Base-by-base conservation (phyloP, 208 protist genomes). In the Leishmania mexicana region DNA sequence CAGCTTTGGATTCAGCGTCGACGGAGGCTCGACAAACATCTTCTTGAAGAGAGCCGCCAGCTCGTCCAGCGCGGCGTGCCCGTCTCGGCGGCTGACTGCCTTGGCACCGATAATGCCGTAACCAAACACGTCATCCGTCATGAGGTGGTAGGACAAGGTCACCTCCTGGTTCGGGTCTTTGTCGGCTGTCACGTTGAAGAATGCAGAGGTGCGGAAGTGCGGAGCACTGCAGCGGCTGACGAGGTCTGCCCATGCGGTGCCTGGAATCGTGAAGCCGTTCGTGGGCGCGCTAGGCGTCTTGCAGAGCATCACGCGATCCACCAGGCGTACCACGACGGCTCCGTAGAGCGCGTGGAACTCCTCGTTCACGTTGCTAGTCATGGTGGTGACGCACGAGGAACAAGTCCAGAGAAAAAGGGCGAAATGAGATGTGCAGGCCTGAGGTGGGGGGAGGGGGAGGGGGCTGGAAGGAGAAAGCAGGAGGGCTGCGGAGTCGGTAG, bases 11-110 rank as follows among this genome's bases (percentile, higher is more conserved):
- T 83, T 96, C 38, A 98, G 87, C 83, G 89, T 90, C 6, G 83
- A 68, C 0, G 92, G 81, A 15, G 73, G 81, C 84, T 98, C 93
- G 5, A 98, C 91, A 73, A 96, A 98, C 95, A 98, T 98, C 74
- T 95, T 95, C 53, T 85, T 79, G 83, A 98, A 98, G 31, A 95
- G 84, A 60, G 88, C 85, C 4, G 92, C 80, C 42, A 90, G 81
- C 74, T 96, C 93, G 70, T 98, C 93, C 2, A 97, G 86, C 28
- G 89, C 85, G 51, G 84, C 87, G 82, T 96, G 93, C 2, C 87
- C 92, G 45, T 92, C 81, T 42, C 90, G 90, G 17, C 93, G 86
- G 38, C 84, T 80, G 1, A 96, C 80, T 1, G 53, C 80, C 64
- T 88, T 89, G 40, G 85, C 89, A 17, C 79, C 85, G 57, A 97